Base-by-base conservation (phyloP, 306 rosid genomes). In the Cicer judaicum region DNA sequence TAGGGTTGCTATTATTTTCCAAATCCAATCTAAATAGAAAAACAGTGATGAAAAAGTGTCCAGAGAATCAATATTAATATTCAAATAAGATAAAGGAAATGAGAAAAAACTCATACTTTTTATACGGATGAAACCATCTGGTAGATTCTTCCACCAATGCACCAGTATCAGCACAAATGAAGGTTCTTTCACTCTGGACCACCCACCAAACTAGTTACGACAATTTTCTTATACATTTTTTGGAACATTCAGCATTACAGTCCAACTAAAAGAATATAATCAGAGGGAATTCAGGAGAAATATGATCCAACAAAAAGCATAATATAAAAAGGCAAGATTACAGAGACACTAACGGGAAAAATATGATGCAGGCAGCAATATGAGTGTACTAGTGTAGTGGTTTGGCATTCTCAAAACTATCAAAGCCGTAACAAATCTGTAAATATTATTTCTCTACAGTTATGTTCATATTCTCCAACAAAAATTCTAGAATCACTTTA, bases 111-210 rank as follows among this genome's bases (percentile, higher is more conserved):
- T 50, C 87, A 62, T 89, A 93, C 98, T 67, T 87, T 81, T 85
- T 88, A 82, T 91, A 94, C 36, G 86, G 84, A 77, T 84, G 88
- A 81, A 84, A 81, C 47, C 87, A 84, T 80, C 66, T 84, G 24
- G 81, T 49, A 79, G 96, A 71, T 52, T 72, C 87, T 64, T 78
- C 85, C 69, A 94, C 75, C 88, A 94, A 72, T 48, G 98, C 96
- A 68, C 95, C 98, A 63, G 98, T 94, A 84, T 94, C 97, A 24
- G 84, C 84, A 87, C 98, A 94, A 73, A 90, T 76, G 80, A 91
- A 84, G 66, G 86, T 78, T 87, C 96, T 84, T 83, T 91, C 98
- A 68, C 78, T 63, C 98, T 93, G 92, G 87, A 78, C 38, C 75
- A 60, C 72, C 71, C 81, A 87, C 71, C 81, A 87, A 79, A 63